A percentile compares a stretch with the other conserved stretches of the same genome.
These are phyloP conservation scores for Candida smagusa DNA, from an alignment of 1,139 yeast genomes.

Conservation along the genomic window DNA sequence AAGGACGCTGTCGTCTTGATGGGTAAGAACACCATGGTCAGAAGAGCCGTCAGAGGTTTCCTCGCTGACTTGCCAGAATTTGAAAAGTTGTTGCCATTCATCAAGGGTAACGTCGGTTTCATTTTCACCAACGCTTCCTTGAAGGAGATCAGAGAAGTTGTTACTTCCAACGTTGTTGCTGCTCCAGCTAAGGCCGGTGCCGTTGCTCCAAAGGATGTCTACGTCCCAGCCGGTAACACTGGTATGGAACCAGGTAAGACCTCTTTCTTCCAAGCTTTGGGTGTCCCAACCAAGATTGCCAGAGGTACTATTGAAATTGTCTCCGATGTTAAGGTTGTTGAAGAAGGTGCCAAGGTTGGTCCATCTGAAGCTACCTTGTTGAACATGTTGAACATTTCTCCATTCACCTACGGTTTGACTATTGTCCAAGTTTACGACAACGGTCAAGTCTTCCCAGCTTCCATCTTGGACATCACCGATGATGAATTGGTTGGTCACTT, in stretches of 20 bases:
- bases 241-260: constrained; percentile 99
- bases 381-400: constrained; percentile 99
- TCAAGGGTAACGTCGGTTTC: constrained; percentile 99
- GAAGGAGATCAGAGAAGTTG: constrained; percentile 84
- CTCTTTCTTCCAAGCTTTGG: constrained; percentile 99
- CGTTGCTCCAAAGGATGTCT: constrained; percentile 95
- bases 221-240: constrained; percentile 99
- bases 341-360: constrained; percentile 86
- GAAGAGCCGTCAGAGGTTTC: constrained; percentile 99
- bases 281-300: constrained; percentile 99
- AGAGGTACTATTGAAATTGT: constrained; percentile 99
- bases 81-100: constrained; percentile 91
- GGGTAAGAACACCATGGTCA: constrained; percentile 99
- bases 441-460: constrained; percentile 96
- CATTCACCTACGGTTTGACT: constrained; percentile 98
- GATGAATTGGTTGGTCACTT: constrained; percentile 93
- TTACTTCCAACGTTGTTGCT: constrained; percentile 92
- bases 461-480: constrained; percentile 97
- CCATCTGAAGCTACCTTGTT: constrained; percentile 98
- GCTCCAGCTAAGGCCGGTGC: constrained; percentile 99
- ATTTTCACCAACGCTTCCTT: constrained; percentile 97
- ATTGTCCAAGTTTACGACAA: constrained; percentile 97
- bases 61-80: constrained; percentile 89
- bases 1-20: constrained; percentile 91
- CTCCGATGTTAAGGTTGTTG: constrained; percentile 94